phyloP scores from a whole-genome alignment of 2,329 filamentous ascomycete genomes.

The Mariannaea elegans region DNA sequence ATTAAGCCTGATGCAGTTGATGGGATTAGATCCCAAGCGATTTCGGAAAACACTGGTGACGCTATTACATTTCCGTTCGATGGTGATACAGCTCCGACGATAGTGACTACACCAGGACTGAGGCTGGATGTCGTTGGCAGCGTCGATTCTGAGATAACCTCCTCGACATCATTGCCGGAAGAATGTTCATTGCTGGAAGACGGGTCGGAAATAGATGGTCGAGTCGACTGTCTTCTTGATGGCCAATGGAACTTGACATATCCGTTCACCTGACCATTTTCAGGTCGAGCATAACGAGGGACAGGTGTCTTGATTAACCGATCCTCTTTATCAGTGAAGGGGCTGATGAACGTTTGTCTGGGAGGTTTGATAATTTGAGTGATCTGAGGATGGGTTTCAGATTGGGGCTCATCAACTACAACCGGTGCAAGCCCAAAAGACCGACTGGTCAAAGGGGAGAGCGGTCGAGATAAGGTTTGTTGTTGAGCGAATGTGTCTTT shows the following conservation, averaged over 20 bases:
- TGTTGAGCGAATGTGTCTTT: constrained; percentile 22
- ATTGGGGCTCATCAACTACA: constrained; percentile 12
- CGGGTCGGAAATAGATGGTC: constrained; percentile 20
- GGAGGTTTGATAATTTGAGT: constrained; percentile 18
- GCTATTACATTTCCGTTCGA: constrained; percentile 1
- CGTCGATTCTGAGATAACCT: constrained; percentile 24
- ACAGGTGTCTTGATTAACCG: constrained; percentile 35
- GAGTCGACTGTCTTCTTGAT: constrained; percentile 27
- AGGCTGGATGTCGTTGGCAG: constrained; percentile 11
- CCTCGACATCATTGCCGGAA: constrained; percentile 23
- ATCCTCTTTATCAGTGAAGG: constrained; percentile 45
- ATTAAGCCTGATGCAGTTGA: constrained; percentile 7
- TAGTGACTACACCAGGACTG: constrained; percentile 15
- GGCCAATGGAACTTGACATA: constrained; percentile 52
- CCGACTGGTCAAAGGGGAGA: constrained; percentile 17
- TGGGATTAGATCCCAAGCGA: constrained; percentile 17
- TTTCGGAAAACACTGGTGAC: constrained; percentile 21
- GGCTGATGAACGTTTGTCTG: constrained; percentile 37
- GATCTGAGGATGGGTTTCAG: constrained; percentile 16
- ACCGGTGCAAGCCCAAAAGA: constrained; percentile 30
- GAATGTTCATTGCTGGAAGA: not conserved
- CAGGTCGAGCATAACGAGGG: constrained; percentile 42
- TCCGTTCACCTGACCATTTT: constrained; percentile 48
- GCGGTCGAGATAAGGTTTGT: constrained; percentile 22
- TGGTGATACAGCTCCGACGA: constrained; percentile 19